A percentile compares a stretch with the other conserved stretches of the same genome.
Conservation (phyloP, 108 stramenopile species). For the Nitzschia sp. region DNA sequence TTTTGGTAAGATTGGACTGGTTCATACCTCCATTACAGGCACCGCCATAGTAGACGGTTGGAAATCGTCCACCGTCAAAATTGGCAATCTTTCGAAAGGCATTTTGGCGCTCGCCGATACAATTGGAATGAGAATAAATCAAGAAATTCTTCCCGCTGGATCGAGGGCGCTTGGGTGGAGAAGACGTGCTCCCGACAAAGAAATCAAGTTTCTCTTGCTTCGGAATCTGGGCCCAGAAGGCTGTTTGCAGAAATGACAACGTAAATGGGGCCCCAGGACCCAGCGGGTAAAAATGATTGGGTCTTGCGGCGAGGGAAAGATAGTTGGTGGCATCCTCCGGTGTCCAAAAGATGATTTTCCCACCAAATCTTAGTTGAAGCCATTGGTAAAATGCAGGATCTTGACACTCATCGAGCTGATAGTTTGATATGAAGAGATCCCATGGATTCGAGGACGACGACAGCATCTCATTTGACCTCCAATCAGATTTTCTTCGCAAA, state of each 20-base stretch:
- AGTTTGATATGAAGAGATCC: not conserved
- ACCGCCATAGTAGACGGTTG: slow-evolving; percentile 11
- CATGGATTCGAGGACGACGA: not conserved
- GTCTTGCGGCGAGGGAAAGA: not conserved
- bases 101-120: slow-evolving; percentile 5
- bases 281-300: not conserved
- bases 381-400: not conserved
- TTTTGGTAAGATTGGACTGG: not conserved
- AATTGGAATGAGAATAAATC: slow-evolving; percentile 13
- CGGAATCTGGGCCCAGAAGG: slow-evolving; percentile 2
- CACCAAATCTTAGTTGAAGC: not conserved
- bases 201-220: not conserved
- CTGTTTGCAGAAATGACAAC: slow-evolving; percentile 8
- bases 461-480: not conserved
- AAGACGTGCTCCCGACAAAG: not conserved
- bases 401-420: not conserved
- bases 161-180: not conserved
- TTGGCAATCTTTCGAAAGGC: slow-evolving; percentile 14
- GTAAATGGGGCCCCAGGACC: not conserved
- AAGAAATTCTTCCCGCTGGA: slow-evolving; percentile 3
- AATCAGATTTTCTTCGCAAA: not conserved
- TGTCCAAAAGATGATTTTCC: slow-evolving; percentile 12
- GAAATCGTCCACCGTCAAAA: not conserved
- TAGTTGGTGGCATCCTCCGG: slow-evolving; percentile 4
- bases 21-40: slow-evolving; percentile 7